Conservation (phyloP, 1,284 basidiomycete genomes). For the Crucibulum cyathiforme region DNA sequence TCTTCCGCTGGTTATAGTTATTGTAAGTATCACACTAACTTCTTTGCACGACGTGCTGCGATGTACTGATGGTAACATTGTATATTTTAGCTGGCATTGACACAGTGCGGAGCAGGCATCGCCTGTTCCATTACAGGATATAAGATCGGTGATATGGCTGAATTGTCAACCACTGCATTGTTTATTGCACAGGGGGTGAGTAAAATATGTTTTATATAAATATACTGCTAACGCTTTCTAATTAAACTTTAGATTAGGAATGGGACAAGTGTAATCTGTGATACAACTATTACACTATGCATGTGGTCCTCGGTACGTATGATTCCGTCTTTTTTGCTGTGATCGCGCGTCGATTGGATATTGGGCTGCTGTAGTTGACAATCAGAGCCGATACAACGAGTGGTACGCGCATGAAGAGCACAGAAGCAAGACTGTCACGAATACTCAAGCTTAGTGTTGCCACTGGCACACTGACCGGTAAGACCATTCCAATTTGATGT, state of each 20-base stretch:
- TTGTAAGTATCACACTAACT: conserved; percentile 7
- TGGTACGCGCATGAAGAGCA: too few species aligned
- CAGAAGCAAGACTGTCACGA: too few species aligned
- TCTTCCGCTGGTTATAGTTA: conserved; percentile 11
- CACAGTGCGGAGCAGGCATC: conserved; percentile 10
- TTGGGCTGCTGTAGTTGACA: too few species aligned
- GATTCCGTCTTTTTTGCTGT: too few species aligned
- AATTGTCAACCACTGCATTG: conserved; percentile 1
- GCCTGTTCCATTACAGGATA: conserved; percentile 5
- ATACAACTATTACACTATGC: conserved; percentile 14
- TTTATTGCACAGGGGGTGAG: neutral
- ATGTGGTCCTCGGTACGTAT: too few species aligned
- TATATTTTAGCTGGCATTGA: conserved; percentile 10
- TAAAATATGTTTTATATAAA: neutral
- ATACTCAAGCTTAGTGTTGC: too few species aligned
- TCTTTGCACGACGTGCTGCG: neutral
- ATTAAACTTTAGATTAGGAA: conserved; percentile 16
- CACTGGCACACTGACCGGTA: conserved; percentile 14
- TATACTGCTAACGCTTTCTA: neutral
- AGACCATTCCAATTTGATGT: neutral
- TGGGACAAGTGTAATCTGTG: conserved; percentile 15
- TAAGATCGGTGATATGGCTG: conserved; percentile 3
- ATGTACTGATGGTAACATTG: neutral
- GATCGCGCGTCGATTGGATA: too few species aligned
- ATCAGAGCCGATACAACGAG: too few species aligned